Conservation (phyloP, 192 early-diverging fungal genomes). For the Gaertneriomyces sp. region DNA sequence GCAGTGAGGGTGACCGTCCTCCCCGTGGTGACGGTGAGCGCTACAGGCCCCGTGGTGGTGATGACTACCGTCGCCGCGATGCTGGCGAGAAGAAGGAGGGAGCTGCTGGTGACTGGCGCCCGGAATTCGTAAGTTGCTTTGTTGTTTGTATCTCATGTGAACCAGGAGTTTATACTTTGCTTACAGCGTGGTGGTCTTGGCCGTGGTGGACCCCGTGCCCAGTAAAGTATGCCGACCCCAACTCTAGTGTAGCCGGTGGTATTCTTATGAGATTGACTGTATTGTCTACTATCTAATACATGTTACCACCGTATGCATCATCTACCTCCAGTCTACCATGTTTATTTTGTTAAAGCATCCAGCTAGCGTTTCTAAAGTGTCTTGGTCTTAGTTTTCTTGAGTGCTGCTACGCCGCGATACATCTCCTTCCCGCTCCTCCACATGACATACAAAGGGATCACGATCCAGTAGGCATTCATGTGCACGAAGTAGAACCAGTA, state of each 20-base stretch:
- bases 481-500: conserved; percentile 87
- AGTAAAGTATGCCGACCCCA: too few relatives aligned
- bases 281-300: too few relatives aligned
- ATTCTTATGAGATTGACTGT: too few relatives aligned
- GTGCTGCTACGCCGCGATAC: conserved; percentile 16
- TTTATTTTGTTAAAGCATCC: too few relatives aligned
- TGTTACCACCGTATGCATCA: too few relatives aligned
- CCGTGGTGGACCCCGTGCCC: conserved; percentile 59
- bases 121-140: conserved; percentile 77
- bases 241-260: too few relatives aligned
- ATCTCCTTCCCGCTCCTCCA: conserved; percentile 28
- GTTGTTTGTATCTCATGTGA: neutral
- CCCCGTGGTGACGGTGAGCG: conserved; percentile 58
- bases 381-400: too few relatives aligned
- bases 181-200: conserved; percentile 80
- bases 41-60: conserved; percentile 24
- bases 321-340: too few relatives aligned
- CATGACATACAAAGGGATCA: conserved; percentile 60
- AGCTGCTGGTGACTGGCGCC: conserved; percentile 83
- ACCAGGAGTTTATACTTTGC: conserved; percentile 7
- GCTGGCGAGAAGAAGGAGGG: conserved; percentile 84
- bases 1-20: conserved; percentile 69
- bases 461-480: conserved; percentile 81
- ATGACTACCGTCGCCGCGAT: conserved; percentile 84
- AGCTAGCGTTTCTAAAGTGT: too few relatives aligned